These are phyloP conservation scores for Sesbania bispinosa DNA, from an alignment of 306 rosid species.

Conservation along the genomic window DNA sequence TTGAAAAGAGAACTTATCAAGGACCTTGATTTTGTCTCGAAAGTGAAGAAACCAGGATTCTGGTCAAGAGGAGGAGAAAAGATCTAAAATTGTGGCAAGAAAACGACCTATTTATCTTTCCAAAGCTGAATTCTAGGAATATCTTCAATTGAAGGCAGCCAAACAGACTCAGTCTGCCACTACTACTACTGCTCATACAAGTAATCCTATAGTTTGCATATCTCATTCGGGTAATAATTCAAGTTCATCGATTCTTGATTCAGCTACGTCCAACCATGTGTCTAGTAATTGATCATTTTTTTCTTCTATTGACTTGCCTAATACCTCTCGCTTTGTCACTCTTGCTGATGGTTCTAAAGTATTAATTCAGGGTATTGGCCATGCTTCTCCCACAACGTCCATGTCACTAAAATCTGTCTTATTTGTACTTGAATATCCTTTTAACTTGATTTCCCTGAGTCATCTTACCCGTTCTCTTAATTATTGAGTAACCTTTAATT, in stretches of 20 bases:
- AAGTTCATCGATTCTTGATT: background rate
- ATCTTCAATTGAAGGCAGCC: background rate
- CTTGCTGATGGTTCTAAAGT: background rate
- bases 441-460: background rate
- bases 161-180: background rate
- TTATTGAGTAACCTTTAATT: background rate
- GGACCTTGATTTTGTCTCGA: no score
- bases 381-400: background rate
- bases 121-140: background rate
- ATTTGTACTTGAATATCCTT: background rate
- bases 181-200: background rate
- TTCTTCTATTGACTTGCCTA: background rate
- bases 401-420: background rate
- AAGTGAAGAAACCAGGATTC: no score
- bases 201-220: background rate
- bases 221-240: background rate
- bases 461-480: background rate
- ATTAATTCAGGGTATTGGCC: background rate
- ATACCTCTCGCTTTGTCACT: background rate
- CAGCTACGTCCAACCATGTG: background rate
- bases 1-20: no score
- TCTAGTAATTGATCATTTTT: background rate
- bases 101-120: background rate
- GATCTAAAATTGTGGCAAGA: no score
- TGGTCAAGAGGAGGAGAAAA: no score